phyloP scores from a whole-genome alignment of 2,329 filamentous ascomycete species.

The Gnomoniopsis sp. region DNA sequence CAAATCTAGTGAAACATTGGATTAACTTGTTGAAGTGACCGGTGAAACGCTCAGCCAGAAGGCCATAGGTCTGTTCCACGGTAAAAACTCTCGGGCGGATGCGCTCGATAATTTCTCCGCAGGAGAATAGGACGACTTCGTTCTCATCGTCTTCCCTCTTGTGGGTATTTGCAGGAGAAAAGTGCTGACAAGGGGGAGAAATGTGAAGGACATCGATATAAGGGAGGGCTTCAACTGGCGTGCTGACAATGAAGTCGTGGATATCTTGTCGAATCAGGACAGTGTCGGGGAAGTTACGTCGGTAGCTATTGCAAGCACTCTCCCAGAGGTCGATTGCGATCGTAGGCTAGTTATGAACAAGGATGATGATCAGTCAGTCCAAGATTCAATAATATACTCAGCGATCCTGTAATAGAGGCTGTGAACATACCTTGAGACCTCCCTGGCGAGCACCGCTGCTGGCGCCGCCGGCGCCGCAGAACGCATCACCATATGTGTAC shows the following conservation, averaged over 20 bases:
- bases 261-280: conserved; percentile 46
- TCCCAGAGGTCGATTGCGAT: conserved; percentile 63
- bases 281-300: conserved; percentile 47
- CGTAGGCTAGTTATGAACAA: conserved; percentile 31
- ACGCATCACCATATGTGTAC: conserved; percentile 69
- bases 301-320: conserved; percentile 55
- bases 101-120: conserved; percentile 52
- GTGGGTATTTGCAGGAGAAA: conserved; percentile 67
- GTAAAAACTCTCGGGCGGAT: conserved; percentile 67
- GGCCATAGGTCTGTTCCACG: conserved; percentile 73
- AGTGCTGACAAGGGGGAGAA: conserved; percentile 75
- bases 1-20: conserved; percentile 58
- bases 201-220: conserved; percentile 67
- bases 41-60: conserved; percentile 50
- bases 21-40: conserved; percentile 59
- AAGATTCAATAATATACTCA: neutral
- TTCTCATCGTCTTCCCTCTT: conserved; percentile 64
- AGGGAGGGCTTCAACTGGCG: conserved; percentile 25
- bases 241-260: conserved; percentile 43
- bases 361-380: neutral
- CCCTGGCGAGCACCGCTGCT: conserved; percentile 58
- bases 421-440: conserved; percentile 43
- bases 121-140: conserved; percentile 53
- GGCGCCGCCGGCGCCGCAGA: conserved; percentile 70
- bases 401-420: too few species aligned